Evolutionary conservation across 2,329 filamentous ascomycete species (phyloP).

Genomic region (Phyllosticta ampelicida): DNA sequence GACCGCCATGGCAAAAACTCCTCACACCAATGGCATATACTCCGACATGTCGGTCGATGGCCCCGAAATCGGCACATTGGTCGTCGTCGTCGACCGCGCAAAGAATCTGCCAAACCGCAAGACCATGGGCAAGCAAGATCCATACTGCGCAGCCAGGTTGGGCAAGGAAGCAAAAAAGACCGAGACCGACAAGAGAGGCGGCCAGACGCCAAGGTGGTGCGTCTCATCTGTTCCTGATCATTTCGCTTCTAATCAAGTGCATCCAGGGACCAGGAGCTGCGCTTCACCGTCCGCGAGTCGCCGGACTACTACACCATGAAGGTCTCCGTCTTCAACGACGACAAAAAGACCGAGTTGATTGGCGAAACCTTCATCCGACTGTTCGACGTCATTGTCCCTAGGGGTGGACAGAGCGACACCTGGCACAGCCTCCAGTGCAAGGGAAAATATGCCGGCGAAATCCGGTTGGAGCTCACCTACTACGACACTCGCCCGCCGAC

Average conservation of each 20-base stretch:
- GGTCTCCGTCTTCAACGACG: conserved; percentile 92
- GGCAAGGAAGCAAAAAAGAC: conserved; percentile 98
- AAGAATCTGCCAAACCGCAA: conserved; percentile 96
- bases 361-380: conserved; percentile 88
- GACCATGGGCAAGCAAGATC: conserved; percentile 97
- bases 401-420: conserved; percentile 85
- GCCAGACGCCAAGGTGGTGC: conserved; percentile 92
- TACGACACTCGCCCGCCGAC: conserved; percentile 64
- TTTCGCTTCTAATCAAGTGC: conserved; percentile 11
- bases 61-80: conserved; percentile 81
- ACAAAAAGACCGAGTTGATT: conserved; percentile 94
- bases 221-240: conserved; percentile 19
- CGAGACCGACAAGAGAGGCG: conserved; percentile 81
- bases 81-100: conserved; percentile 83
- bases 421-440: conserved; percentile 85
- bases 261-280: conserved; percentile 87
- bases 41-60: conserved; percentile 90
- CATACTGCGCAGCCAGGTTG: conserved; percentile 85
- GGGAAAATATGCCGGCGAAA: conserved; percentile 91
- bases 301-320: conserved; percentile 95
- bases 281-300: conserved; percentile 92
- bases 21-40: conserved; percentile 83
- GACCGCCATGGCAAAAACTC: conserved; percentile 39
- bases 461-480: conserved; percentile 90
- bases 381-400: conserved; percentile 65